phyloP scores from a whole-genome alignment of 805 yeast genomes.

The Candida adriatica region DNA sequence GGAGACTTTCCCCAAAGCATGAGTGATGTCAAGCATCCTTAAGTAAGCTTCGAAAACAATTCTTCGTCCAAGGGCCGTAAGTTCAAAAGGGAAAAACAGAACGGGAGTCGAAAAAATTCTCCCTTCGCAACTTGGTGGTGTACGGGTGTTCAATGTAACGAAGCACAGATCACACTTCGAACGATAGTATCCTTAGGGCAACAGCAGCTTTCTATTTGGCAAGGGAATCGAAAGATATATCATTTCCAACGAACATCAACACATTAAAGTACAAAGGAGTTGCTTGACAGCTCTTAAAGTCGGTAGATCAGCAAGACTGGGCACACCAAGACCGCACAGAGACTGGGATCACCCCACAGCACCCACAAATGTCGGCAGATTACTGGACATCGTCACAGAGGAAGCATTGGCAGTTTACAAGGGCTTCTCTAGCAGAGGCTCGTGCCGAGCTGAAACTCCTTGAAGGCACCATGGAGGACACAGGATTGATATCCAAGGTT shows the following conservation, averaged over 20 bases:
- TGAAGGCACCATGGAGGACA: constrained; percentile 33
- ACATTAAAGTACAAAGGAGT: neutral
- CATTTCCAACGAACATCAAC: neutral
- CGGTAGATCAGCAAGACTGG: no score
- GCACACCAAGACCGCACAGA: no score
- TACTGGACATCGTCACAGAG: constrained; percentile 86
- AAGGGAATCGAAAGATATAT: no score
- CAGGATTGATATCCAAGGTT: constrained; percentile 33
- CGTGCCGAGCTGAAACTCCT: constrained; percentile 35
- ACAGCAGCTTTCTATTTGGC: no score
- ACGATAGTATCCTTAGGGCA: no score
- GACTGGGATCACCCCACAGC: no score
- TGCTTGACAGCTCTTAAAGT: no score
- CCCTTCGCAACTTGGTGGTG: no score
- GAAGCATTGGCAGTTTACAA: constrained; percentile 70
- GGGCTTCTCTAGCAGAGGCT: constrained; percentile 44
- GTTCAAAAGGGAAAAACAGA: constrained; percentile 12
- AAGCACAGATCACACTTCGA: no score
- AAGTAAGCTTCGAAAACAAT: constrained; percentile 72
- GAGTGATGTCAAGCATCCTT: constrained; percentile 29
- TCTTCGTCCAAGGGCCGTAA: constrained; percentile 62
- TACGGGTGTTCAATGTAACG: no score
- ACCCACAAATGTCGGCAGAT: constrained; percentile 57
- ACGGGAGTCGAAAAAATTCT: no score
- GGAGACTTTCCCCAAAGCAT: constrained; percentile 90